A percentile compares a stretch with the other conserved stretches of the same genome.
phyloP scores from a whole-genome alignment of 129 eudicot species.

The Tanacetum coccineum region DNA sequence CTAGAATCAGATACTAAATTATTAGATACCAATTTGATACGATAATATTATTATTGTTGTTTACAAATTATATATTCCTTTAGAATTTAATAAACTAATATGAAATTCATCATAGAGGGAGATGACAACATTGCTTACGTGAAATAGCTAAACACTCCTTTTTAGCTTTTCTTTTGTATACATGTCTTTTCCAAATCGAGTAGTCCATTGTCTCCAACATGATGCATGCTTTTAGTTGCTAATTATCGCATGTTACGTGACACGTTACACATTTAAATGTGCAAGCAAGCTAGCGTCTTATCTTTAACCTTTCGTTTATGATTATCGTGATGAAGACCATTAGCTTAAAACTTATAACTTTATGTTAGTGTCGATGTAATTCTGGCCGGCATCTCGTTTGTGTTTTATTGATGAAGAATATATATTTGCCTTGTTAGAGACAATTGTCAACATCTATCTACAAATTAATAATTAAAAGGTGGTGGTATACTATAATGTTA shows the following conservation, averaged over 20 bases:
- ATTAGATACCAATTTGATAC: slow-evolving; percentile 5
- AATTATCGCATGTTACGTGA: background rate
- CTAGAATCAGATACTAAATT: slow-evolving; percentile 16
- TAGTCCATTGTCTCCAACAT: slow-evolving; percentile 9
- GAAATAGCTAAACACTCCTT: background rate
- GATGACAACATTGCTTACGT: slow-evolving; percentile 28
- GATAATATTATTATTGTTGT: background rate
- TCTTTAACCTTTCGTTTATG: background rate
- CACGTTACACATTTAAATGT: background rate
- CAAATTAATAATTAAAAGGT: background rate
- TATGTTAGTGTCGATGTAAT: no score
- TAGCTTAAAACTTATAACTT: background rate
- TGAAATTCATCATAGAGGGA: slow-evolving; percentile 10
- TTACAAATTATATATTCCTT: background rate
- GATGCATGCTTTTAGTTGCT: background rate
- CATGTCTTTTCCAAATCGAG: background rate
- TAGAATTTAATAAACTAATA: background rate
- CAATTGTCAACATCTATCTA: background rate
- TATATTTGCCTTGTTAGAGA: no score
- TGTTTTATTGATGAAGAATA: no score
- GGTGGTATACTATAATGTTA: background rate
- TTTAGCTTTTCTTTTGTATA: background rate
- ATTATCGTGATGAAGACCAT: background rate
- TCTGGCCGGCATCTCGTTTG: no score
- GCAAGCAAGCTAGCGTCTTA: background rate